Conservation (phyloP, 768 basidiomycete genomes). For the Austroboletus eburneus region DNA sequence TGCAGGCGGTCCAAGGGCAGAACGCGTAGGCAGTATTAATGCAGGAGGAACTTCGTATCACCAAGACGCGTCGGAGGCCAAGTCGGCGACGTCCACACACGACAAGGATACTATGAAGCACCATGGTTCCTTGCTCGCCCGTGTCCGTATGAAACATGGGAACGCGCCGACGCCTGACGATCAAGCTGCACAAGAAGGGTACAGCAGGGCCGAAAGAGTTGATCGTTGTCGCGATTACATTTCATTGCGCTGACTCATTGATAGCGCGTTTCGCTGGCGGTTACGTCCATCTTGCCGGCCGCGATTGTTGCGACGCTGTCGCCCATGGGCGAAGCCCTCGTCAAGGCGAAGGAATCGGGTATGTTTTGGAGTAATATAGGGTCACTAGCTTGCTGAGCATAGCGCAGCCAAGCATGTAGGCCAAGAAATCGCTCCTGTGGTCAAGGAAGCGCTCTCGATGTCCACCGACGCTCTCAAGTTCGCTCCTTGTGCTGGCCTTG, state of each 20-base stretch:
- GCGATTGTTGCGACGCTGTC: constrained; percentile 19
- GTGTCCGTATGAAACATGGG: constrained; percentile 21
- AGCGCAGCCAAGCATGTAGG: constrained; percentile 30
- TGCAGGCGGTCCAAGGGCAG: too few relatives aligned
- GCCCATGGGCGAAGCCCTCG: constrained; percentile 20
- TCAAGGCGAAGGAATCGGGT: constrained; percentile 21
- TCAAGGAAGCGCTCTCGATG: constrained; percentile 35
- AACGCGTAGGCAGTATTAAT: too few relatives aligned
- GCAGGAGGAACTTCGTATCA: too few relatives aligned
- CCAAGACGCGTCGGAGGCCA: too few relatives aligned
- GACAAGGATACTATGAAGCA: constrained; percentile 31
- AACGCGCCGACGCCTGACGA: background rate
- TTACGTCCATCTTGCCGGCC: constrained; percentile 24
- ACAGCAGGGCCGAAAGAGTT: constrained; percentile 30
- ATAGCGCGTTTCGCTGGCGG: constrained; percentile 25
- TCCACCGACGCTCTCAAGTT: constrained; percentile 39
- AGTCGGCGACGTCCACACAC: background rate
- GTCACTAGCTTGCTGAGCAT: constrained; percentile 2
- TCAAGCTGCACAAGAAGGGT: constrained; percentile 12
- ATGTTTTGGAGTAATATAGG: background rate
- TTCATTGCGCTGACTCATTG: background rate
- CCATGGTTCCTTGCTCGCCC: constrained; percentile 17
- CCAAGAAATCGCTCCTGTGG: constrained; percentile 30
- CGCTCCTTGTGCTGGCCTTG: constrained; percentile 54
- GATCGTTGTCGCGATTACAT: background rate